Evolutionary conservation across 2,329 filamentous ascomycete genomes (phyloP).

Genomic region (Conoideocrella luteorostrata): DNA sequence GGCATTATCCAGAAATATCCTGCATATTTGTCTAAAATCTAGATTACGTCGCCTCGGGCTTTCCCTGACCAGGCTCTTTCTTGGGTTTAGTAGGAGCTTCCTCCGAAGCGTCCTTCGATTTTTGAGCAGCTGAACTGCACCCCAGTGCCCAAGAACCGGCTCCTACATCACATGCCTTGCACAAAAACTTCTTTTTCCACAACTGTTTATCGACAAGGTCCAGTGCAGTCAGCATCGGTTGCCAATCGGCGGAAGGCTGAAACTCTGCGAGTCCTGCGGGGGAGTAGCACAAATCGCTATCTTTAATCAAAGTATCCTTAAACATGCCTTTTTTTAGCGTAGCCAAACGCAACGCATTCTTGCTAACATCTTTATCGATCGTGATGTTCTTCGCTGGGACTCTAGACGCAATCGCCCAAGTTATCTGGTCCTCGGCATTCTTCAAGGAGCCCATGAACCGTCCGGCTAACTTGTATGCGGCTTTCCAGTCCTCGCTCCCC

Average conservation of each 20-base stretch:
- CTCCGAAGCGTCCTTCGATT: too few species aligned
- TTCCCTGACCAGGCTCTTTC: too few species aligned
- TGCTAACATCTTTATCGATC: neutral
- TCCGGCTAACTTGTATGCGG: neutral
- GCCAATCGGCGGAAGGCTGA: neutral
- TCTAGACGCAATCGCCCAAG: neutral
- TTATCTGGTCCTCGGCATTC: neutral
- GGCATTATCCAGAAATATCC: too few species aligned
- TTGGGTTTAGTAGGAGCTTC: too few species aligned
- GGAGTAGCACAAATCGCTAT: neutral
- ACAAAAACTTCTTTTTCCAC: neutral
- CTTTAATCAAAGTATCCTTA: neutral
- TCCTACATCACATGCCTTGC: neutral
- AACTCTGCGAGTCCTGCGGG: neutral
- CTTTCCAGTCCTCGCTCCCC: neutral
- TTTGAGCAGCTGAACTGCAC: too few species aligned
- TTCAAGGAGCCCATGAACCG: neutral
- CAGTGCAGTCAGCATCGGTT: neutral
- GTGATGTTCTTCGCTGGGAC: neutral
- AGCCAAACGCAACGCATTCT: too few species aligned
- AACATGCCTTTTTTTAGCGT: too few species aligned
- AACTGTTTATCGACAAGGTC: neutral
- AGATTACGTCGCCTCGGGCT: too few species aligned
- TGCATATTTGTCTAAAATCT: too few species aligned
- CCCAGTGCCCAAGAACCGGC: too few species aligned